Evolutionary conservation across 208 protist genomes (phyloP).

Genomic region (Crithidia sp.): DNA sequence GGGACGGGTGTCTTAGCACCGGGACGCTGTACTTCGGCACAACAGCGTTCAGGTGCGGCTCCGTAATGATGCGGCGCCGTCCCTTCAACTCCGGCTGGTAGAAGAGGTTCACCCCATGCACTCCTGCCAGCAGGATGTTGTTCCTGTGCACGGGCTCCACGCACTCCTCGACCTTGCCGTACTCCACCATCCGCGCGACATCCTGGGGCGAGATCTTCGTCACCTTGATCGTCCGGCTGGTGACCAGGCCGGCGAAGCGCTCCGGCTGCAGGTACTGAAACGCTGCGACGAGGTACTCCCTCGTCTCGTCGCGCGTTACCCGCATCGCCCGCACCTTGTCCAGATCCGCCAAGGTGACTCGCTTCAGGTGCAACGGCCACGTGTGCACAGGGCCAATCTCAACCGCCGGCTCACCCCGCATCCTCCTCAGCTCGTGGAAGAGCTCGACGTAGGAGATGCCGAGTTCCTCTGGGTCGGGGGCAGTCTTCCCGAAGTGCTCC

Average conservation of each 20-base stretch:
- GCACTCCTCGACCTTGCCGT: neutral
- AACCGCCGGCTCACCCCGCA: no score
- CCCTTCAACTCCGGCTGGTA: neutral
- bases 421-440: no score
- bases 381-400: no score
- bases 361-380: no score
- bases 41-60: slow-evolving; percentile 3
- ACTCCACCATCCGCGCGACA: neutral
- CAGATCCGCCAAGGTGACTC: no score
- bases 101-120: neutral
- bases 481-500: no score
- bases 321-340: no score
- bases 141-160: neutral
- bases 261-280: neutral
- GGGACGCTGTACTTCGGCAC: neutral
- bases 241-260: neutral
- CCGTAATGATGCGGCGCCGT: slow-evolving; percentile 30
- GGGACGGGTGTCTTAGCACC: neutral
- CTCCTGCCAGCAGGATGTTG: neutral
- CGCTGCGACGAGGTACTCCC: no score
- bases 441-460: no score
- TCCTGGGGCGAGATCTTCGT: neutral
- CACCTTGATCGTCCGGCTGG: neutral
- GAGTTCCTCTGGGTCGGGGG: no score
- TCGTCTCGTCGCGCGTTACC: no score